Conservation (phyloP, 805 yeast genomes). For the Clavispora asparagi region DNA sequence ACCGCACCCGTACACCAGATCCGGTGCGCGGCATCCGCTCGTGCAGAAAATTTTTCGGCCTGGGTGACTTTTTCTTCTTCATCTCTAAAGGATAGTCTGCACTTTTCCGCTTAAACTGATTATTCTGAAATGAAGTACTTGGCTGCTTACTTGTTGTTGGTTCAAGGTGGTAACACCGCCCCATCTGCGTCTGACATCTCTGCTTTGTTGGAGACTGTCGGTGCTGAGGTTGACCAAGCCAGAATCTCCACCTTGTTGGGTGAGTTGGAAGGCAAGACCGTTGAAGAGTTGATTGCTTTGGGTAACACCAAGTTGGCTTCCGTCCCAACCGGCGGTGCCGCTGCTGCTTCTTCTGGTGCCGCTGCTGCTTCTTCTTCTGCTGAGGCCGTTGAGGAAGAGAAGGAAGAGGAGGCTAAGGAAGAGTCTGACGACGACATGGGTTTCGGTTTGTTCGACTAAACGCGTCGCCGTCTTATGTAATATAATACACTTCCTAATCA, state of each 20-base stretch:
- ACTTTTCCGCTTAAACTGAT: constrained; percentile 65
- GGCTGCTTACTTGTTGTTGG: constrained; percentile 98
- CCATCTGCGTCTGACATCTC: constrained; percentile 93
- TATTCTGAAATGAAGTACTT: constrained; percentile 92
- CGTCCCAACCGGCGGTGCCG: constrained; percentile 98
- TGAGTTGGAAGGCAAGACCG: constrained; percentile 90
- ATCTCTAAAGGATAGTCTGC: constrained; percentile 78
- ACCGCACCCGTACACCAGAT: background rate
- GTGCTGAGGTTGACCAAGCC: constrained; percentile 90
- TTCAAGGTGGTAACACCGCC: constrained; percentile 92
- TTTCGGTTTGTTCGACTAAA: constrained; percentile 96
- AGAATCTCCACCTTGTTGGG: constrained; percentile 75
- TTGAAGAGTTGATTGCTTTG: constrained; percentile 85
- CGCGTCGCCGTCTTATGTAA: constrained; percentile 4
- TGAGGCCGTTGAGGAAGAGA: constrained; percentile 68
- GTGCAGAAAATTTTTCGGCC: constrained; percentile 8
- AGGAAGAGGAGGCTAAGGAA: constrained; percentile 59
- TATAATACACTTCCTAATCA: constrained; percentile 1
- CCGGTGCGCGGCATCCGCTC: constrained; percentile 3
- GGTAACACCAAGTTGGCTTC: constrained; percentile 96
- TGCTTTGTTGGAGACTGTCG: constrained; percentile 86
- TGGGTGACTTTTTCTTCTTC: constrained; percentile 11
- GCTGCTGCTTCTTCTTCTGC: constrained; percentile 67
- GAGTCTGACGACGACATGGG: constrained; percentile 82
- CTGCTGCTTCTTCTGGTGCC: constrained; percentile 70